Percentiles rank a stretch among this genome's conserved stretches.
phyloP scores from a whole-genome alignment of 2,329 filamentous ascomycete species.

The Pyrenochaeta sp. region DNA sequence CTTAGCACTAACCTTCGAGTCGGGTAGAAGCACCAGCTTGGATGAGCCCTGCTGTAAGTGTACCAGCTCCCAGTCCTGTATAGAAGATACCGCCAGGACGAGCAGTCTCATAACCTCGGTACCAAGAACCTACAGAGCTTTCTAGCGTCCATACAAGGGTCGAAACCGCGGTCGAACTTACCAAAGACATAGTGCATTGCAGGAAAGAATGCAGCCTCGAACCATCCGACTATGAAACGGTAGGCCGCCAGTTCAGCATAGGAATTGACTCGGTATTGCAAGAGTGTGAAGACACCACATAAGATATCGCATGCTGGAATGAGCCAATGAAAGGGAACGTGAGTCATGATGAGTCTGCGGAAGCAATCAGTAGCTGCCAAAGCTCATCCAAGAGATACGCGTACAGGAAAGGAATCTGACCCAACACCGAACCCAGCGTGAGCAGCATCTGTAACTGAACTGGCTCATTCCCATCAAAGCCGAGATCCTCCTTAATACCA shows the following conservation, averaged over 20 bases:
- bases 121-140: slow-evolving; percentile 54
- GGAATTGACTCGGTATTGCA: slow-evolving; percentile 59
- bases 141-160: background rate
- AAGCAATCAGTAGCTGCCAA: background rate
- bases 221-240: slow-evolving; percentile 62
- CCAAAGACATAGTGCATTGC: slow-evolving; percentile 26
- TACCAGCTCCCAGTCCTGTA: slow-evolving; percentile 59
- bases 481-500: too few relatives aligned
- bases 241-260: slow-evolving; percentile 61
- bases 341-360: slow-evolving; percentile 50
- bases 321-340: slow-evolving; percentile 57
- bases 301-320: slow-evolving; percentile 60
- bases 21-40: slow-evolving; percentile 52
- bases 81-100: slow-evolving; percentile 61
- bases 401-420: too few relatives aligned
- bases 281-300: slow-evolving; percentile 64
- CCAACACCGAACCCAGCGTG: too few relatives aligned
- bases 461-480: too few relatives aligned
- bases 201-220: slow-evolving; percentile 55
- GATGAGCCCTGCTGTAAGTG: slow-evolving; percentile 60
- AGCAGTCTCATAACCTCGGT: slow-evolving; percentile 50
- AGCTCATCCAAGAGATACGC: background rate
- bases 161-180: background rate
- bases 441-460: too few relatives aligned
- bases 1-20: slow-evolving; percentile 60